Base-by-base conservation (phyloP, 345 rosid species). In the Aquilaria malaccensis region DNA sequence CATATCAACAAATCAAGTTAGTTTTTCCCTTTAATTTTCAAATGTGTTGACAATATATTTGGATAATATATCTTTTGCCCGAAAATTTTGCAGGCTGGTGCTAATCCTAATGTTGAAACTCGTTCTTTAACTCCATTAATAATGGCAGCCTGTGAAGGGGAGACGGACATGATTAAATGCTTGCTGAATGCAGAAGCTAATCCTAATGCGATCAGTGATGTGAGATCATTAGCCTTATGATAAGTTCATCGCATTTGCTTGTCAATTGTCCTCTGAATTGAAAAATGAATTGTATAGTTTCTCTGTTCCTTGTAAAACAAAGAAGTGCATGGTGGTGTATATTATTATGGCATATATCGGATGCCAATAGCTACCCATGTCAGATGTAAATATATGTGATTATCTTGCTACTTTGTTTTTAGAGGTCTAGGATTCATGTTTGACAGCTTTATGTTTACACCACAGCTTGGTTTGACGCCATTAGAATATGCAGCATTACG, bases 131-230 rank as follows among this genome's bases (percentile, higher is more conserved):
- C 49, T 13, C 61, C 61, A 13, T 58, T 58, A 41, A 50, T 30
- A 22, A 13, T n/a, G 41, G 61, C 50, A 14, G 33, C 50, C 29
- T 9, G n/a, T n/a, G 29, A 9, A 10, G 50, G 50, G 2, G 10
- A 2, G 13, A 22, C 30, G 9, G 33, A 43, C 15, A 58, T 58
- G 2, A 43, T 58, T 11, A 11, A 43, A 7, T 58, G 49, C 46
- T 43, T 58, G 61, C 11, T 43, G 50, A 10, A 58, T 10, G 49
- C 61, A 3, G 50, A n/a, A 43, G 61, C 61, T 43, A 9, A 58
- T 58, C 61, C 61, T 37, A 43, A 58, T 15, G 13, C 22, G 13
- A 10, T 1, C 30, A n/a, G 10, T 10, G 3, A 2, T 43, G 32
- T 45, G 11, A 58, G 33, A 37, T 43, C 33, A 53, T 29, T 9